Percentiles rank a stretch among this genome's conserved stretches.
These are phyloP conservation scores for Coccomyxa subellipsoidea DNA, from an alignment of 163 green algal genomes.

Conservation along the genomic window DNA sequence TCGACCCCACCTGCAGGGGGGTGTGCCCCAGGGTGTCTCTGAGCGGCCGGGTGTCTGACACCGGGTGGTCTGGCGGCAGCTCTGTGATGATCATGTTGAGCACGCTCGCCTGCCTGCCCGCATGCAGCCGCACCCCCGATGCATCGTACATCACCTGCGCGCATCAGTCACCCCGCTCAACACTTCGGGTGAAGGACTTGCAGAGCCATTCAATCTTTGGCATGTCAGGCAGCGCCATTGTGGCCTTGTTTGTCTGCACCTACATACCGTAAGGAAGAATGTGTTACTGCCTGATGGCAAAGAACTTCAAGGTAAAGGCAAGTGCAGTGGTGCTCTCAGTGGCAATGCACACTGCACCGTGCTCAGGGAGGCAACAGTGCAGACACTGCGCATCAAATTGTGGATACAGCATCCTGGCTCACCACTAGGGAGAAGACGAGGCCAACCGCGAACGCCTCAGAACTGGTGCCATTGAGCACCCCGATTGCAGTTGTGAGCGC, in stretches of 20 bases:
- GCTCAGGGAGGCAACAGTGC: too few relatives aligned
- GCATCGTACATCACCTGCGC: conserved; percentile 88
- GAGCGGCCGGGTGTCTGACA: conserved; percentile 60
- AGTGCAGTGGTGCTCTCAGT: too few relatives aligned
- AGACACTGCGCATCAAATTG: too few relatives aligned
- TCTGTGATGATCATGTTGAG: conserved; percentile 93
- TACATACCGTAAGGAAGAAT: too few relatives aligned
- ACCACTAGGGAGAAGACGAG: conserved; percentile 81
- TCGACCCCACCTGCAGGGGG: conserved; percentile 70
- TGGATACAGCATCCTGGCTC: background rate
- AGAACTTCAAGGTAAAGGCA: too few relatives aligned
- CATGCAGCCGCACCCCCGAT: conserved; percentile 80
- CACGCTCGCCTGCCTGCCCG: conserved; percentile 79
- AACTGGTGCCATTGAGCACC: conserved; percentile 61
- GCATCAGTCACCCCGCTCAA: background rate
- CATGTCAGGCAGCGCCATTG: too few relatives aligned
- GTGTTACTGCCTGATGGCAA: too few relatives aligned
- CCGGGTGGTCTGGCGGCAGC: conserved; percentile 81
- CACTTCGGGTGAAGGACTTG: background rate
- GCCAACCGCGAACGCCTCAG: conserved; percentile 70
- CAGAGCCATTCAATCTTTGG: too few relatives aligned
- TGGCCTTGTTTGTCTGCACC: too few relatives aligned
- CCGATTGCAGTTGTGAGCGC: conserved; percentile 75
- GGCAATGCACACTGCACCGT: too few relatives aligned
- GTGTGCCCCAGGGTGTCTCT: conserved; percentile 84